phyloP scores from a whole-genome alignment of 2,329 filamentous ascomycete species.

The Colletotrichum sp. region DNA sequence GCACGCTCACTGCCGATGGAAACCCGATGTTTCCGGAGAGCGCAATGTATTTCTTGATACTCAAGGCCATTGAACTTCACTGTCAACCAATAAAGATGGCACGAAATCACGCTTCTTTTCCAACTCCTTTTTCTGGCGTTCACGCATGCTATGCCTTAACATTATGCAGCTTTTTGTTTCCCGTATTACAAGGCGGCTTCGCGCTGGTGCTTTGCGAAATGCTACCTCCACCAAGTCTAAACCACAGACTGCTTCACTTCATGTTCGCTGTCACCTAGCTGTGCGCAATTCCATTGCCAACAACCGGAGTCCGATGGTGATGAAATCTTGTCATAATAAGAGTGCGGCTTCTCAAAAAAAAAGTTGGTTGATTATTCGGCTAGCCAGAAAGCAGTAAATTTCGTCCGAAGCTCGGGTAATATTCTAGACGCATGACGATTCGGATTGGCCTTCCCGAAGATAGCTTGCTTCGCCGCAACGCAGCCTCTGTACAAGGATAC shows the following conservation, averaged over 20 bases:
- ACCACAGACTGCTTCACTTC: not conserved
- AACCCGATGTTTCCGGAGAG: not conserved
- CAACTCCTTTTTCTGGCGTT: accelerated
- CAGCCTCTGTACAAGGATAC: not conserved
- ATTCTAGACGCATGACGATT: accelerated
- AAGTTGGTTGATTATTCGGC: not conserved
- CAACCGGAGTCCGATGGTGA: not conserved
- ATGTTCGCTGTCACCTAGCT: not conserved
- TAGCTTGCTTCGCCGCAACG: not conserved
- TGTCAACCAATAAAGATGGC: not conserved
- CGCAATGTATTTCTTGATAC: not conserved
- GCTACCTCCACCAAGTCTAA: not conserved
- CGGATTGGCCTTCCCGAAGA: not conserved
- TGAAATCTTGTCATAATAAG: not conserved
- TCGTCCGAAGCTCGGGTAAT: not conserved
- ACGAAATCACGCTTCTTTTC: not conserved
- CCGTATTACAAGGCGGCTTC: not conserved
- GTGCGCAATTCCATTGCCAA: not conserved
- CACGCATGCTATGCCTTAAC: accelerated
- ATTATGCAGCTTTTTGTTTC: not conserved
- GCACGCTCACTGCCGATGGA: not conserved
- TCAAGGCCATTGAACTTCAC: not conserved
- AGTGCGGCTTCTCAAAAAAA: accelerated
- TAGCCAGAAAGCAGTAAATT: not conserved
- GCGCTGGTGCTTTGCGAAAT: not conserved